Percentiles rank a stretch among this genome's conserved stretches.
Conservation (phyloP, 1,284 basidiomycete species). For the Ustilago curta region DNA sequence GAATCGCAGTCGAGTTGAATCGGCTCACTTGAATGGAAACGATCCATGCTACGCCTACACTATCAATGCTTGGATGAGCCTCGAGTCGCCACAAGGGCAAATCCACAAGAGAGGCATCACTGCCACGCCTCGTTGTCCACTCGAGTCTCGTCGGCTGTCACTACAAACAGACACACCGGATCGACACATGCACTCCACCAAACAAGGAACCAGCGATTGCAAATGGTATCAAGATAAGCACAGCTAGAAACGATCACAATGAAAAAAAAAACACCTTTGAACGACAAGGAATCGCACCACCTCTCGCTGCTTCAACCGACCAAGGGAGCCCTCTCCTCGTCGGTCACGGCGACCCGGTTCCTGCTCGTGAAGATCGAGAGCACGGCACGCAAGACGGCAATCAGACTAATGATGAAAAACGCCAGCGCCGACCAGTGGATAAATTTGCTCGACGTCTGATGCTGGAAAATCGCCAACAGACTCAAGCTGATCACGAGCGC, state of each 20-base stretch:
- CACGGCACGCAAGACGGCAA: conserved; percentile 84
- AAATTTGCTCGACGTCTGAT: conserved; percentile 74
- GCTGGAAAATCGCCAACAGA: conserved; percentile 71
- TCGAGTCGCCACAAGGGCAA: no score
- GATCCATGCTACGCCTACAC: no score
- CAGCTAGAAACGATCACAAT: background rate
- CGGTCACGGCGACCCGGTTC: conserved; percentile 73
- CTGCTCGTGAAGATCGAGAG: conserved; percentile 72
- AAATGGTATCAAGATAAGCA: no score
- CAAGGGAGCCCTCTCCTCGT: conserved; percentile 88
- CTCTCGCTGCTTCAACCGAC: conserved; percentile 37
- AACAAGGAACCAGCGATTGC: no score
- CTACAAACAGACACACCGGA: no score
- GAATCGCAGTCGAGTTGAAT: conserved; percentile 56
- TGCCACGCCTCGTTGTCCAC: no score
- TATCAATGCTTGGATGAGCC: no score
- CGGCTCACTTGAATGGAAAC: conserved; percentile 6
- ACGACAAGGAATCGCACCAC: no score
- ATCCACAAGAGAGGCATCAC: no score
- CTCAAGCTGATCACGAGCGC: conserved; percentile 87
- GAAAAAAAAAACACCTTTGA: background rate
- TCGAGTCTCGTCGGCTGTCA: no score
- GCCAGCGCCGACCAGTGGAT: conserved; percentile 88
- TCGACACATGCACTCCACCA: no score
- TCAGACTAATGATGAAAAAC: conserved; percentile 84